Evolutionary conservation across 2,329 filamentous ascomycete genomes (phyloP).

Genomic region (Trichothecium sympodiale): DNA sequence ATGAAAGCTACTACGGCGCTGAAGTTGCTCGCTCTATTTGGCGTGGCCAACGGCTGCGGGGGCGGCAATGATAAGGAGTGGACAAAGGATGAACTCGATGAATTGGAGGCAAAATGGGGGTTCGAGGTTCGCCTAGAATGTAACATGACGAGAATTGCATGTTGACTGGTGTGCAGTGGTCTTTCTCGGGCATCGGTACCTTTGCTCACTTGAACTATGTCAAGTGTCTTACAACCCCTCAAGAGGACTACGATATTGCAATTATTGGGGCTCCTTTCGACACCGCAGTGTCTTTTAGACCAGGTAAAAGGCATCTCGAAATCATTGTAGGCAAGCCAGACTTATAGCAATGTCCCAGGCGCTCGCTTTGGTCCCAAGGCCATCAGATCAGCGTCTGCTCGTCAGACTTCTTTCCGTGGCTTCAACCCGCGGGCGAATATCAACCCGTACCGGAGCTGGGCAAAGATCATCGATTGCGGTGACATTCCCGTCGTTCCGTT

Average conservation of each 20-base stretch:
- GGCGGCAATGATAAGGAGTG: conserved; percentile 27
- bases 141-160: not conserved
- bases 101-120: conserved; percentile 47
- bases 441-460: conserved; percentile 77
- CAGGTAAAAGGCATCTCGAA: conserved; percentile 18
- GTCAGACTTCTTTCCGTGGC: conserved; percentile 69
- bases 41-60: too few relatives aligned
- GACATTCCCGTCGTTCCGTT: conserved; percentile 82
- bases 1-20: too few relatives aligned
- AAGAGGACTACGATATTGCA: conserved; percentile 51
- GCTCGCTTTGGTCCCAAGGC: conserved; percentile 79
- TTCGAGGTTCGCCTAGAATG: conserved; percentile 33
- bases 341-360: conserved; percentile 21
- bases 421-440: conserved; percentile 71
- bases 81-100: conserved; percentile 37
- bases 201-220: conserved; percentile 57
- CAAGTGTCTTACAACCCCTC: conserved; percentile 52
- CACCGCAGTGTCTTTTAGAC: conserved; percentile 39
- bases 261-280: conserved; percentile 60
- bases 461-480: conserved; percentile 78
- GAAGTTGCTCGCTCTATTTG: too few relatives aligned
- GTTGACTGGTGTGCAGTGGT: conserved; percentile 5
- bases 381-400: conserved; percentile 72
- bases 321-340: conserved; percentile 7
- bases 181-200: conserved; percentile 56